These are phyloP conservation scores for Exophiala dermatitidis DNA, from an alignment of 2,329 filamentous ascomycete species.

Conservation along the genomic window DNA sequence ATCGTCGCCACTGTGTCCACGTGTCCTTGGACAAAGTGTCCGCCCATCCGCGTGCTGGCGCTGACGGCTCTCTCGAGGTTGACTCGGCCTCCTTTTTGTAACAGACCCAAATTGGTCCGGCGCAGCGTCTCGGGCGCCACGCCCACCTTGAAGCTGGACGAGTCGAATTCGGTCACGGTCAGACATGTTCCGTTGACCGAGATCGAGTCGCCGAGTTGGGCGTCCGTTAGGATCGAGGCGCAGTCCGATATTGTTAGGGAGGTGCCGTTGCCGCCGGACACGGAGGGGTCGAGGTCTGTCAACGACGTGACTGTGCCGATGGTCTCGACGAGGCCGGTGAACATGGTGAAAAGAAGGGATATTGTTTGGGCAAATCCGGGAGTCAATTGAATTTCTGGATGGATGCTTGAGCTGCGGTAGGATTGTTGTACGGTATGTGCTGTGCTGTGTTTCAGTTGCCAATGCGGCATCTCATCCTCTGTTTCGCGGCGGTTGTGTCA, in stretches of 20 bases:
- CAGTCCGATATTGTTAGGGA: conserved; percentile 76
- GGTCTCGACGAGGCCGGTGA: conserved; percentile 88
- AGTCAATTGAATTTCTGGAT: too few relatives aligned
- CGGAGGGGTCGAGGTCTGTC: conserved; percentile 67
- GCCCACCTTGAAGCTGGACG: conserved; percentile 70
- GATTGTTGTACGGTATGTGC: too few relatives aligned
- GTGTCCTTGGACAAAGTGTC: conserved; percentile 96
- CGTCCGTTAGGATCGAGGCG: conserved; percentile 72
- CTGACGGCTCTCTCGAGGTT: conserved; percentile 93
- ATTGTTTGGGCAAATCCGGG: too few relatives aligned
- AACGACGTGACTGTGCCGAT: conserved; percentile 83
- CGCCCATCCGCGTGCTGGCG: conserved; percentile 89
- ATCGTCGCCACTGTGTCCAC: conserved; percentile 85
- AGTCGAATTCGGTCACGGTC: conserved; percentile 70
- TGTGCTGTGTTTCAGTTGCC: too few relatives aligned
- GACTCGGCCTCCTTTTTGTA: conserved; percentile 60
- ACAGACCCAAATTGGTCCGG: conserved; percentile 81
- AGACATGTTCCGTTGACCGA: conserved; percentile 92
- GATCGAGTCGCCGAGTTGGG: conserved; percentile 85
- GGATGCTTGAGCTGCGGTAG: too few relatives aligned
- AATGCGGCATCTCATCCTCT: too few relatives aligned
- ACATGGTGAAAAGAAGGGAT: conserved; percentile 54
- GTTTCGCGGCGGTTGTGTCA: too few relatives aligned
- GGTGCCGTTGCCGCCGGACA: conserved; percentile 67
- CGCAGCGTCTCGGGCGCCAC: conserved; percentile 93